Base-by-base conservation (phyloP, 1,139 yeast genomes). In the Geotrichum aggregatum region DNA sequence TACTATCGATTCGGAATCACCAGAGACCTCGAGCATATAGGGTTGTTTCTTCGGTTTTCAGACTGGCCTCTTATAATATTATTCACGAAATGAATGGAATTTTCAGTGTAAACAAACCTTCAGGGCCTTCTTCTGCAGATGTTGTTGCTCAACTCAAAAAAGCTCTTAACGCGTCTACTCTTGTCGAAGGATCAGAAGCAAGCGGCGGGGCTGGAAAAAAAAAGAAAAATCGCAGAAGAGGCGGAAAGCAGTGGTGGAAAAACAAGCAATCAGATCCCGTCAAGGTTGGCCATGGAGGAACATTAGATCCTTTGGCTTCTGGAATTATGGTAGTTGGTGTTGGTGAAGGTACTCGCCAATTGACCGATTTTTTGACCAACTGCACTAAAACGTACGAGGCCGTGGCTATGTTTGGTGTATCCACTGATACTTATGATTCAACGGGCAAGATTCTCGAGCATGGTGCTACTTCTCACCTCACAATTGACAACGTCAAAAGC, bases 241-340 rank as follows among this genome's bases (percentile, higher is more conserved):
- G 52, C 19, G 71, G 66, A 52, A 66, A 70, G 47, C 59, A 66
- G 28, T 63, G 62, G 45, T 34, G 26, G 18, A 50, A 50, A 30
- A 50, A 46, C 28, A 33, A 46, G 24, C 5, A 24, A 5, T 47
- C 40, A 26, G 54, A 50, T 36, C 44, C 36, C 18, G 54, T 91
- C 30, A 92, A 94, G 65, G 84, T 92, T 73, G 99, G 99, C 1
- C 99, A 94, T 68, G 99, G 98, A 6, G 99, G 99, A 5, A 92
- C 99, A 0, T 74, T 94, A 44, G 99, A 94, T 64, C 98, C 98
- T 0, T 69, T 88, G 53, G 99, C 99, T 0, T 82, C 89, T 30
- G 99, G 99, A 7, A 92, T 92, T 1, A 69, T 92, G 54, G 94
- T 94, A 1, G 77, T 94, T 55, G 99, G 98, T 3, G 79, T 94